Conservation (phyloP, 148 eudicot species). For the Rhododendron henanense region DNA sequence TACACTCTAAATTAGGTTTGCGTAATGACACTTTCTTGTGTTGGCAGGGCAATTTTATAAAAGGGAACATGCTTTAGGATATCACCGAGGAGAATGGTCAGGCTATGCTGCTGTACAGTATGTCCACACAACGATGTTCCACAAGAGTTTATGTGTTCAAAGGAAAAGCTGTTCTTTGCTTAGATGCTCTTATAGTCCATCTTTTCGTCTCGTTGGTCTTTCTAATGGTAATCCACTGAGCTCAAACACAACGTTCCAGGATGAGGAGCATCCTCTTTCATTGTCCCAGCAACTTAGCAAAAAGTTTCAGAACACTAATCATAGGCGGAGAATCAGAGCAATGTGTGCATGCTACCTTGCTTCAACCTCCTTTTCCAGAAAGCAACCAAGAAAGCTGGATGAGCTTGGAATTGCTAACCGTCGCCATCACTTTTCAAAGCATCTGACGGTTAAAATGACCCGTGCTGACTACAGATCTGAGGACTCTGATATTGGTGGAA, state of each 20-base stretch:
- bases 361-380: constrained; percentile 28
- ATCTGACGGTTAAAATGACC: constrained; percentile 27
- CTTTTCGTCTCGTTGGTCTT: constrained; percentile 25
- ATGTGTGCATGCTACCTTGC: constrained; percentile 32
- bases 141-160: constrained; percentile 24
- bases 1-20: not conserved
- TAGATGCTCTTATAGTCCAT: constrained; percentile 37
- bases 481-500: constrained; percentile 66
- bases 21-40: not conserved
- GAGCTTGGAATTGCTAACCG: constrained; percentile 28
- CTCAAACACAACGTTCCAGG: constrained; percentile 15
- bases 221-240: constrained; percentile 24
- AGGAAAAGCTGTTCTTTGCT: constrained; percentile 31
- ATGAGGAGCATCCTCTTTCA: constrained; percentile 17
- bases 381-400: constrained; percentile 35
- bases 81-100: constrained; percentile 32
- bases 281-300: constrained; percentile 19
- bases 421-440: constrained; percentile 25
- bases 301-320: constrained; percentile 24
- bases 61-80: constrained; percentile 30
- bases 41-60: constrained; percentile 44
- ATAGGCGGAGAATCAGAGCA: constrained; percentile 34
- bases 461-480: constrained; percentile 74
- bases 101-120: constrained; percentile 30
- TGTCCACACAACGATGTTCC: constrained; percentile 22